Percentiles rank a stretch among this genome's conserved stretches.
Conservation (phyloP, 2,329 filamentous ascomycete species). For the Penicillium rolfsii region DNA sequence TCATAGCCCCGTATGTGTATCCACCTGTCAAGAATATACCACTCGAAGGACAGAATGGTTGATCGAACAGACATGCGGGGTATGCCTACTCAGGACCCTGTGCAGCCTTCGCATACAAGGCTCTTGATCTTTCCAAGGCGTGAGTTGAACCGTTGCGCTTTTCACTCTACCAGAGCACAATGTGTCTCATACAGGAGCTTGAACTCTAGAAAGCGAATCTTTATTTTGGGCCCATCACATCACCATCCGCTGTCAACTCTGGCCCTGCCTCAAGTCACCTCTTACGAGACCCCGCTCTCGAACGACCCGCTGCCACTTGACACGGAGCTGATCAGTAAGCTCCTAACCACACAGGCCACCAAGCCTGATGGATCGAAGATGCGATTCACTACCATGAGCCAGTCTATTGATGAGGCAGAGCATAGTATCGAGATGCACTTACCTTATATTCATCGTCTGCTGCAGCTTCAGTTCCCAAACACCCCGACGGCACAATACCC, state of each 20-base stretch:
- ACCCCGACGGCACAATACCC: slow-evolving; percentile 63
- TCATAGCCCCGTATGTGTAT: slow-evolving; percentile 83
- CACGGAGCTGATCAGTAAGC: slow-evolving; percentile 46
- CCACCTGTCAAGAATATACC: neutral
- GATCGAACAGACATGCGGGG: slow-evolving; percentile 75
- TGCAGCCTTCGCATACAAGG: slow-evolving; percentile 93
- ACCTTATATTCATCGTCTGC: slow-evolving; percentile 85
- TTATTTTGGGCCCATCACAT: slow-evolving; percentile 91
- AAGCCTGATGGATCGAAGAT: slow-evolving; percentile 39
- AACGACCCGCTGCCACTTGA: slow-evolving; percentile 50
- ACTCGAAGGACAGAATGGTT: slow-evolving; percentile 12
- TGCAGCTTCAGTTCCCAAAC: slow-evolving; percentile 58
- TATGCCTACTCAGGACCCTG: slow-evolving; percentile 90
- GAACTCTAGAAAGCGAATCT: slow-evolving; percentile 73
- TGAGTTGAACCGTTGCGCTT: slow-evolving; percentile 43
- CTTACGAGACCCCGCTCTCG: slow-evolving; percentile 51
- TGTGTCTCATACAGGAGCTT: slow-evolving; percentile 11
- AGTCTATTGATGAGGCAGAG: slow-evolving; percentile 72
- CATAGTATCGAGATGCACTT: slow-evolving; percentile 97
- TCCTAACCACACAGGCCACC: slow-evolving; percentile 35
- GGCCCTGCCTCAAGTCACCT: slow-evolving; percentile 71
- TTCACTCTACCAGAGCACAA: neutral
- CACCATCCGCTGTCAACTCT: slow-evolving; percentile 78
- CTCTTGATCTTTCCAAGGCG: slow-evolving; percentile 77
- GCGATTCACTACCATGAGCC: slow-evolving; percentile 60